Evolutionary conservation across 257 asterid species (phyloP).

Genomic region (Primulina huaijiensis): DNA sequence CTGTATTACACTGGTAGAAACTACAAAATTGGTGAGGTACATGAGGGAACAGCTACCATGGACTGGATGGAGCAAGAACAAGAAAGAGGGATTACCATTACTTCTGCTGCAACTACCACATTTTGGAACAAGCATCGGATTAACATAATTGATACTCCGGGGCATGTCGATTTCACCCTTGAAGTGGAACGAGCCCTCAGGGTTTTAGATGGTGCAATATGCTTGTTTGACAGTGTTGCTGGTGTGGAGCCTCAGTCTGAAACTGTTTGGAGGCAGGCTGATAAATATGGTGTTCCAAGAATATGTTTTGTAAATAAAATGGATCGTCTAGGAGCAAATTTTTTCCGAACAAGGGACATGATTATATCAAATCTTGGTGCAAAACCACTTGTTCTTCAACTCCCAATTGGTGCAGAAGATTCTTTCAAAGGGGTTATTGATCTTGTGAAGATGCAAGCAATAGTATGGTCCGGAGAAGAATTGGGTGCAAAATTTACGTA

Average conservation of each 20-base stretch:
- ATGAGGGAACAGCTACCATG: constrained; percentile 98
- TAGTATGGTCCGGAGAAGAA: constrained; percentile 90
- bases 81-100: constrained; percentile 92
- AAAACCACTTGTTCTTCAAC: constrained; percentile 80
- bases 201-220: constrained; percentile 90
- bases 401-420: constrained; percentile 90
- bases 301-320: constrained; percentile 96
- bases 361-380: constrained; percentile 86
- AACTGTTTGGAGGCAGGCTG: constrained; percentile 99
- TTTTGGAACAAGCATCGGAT: constrained; percentile 93
- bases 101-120: constrained; percentile 95
- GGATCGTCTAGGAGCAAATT: constrained; percentile 98
- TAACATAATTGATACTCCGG: constrained; percentile 96
- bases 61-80: constrained; percentile 99
- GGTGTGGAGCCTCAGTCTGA: constrained; percentile 99
- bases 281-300: constrained; percentile 93
- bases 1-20: constrained; percentile 86
- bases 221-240: constrained; percentile 96
- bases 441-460: constrained; percentile 79
- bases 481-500: constrained; percentile 88
- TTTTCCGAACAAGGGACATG: constrained; percentile 92
- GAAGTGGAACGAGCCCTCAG: constrained; percentile 98
- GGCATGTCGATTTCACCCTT: constrained; percentile 96
- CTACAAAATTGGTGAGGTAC: constrained; percentile 98
- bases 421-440: constrained; percentile 77